Evolutionary conservation across 495 filamentous ascomycete species (phyloP).

Genomic region (Pseudevernia furfuracea): DNA sequence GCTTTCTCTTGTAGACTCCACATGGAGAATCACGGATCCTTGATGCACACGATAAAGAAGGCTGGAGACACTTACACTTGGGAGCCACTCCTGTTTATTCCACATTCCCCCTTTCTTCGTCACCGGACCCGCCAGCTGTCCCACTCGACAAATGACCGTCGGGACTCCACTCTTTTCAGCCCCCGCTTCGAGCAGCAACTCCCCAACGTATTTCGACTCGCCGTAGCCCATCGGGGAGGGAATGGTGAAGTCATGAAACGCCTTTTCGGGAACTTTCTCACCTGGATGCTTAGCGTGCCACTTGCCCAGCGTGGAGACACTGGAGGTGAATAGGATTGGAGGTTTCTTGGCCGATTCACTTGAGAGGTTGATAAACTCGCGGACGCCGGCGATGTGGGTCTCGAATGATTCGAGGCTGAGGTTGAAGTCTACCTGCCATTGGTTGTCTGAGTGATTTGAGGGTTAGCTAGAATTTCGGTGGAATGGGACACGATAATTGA

Average conservation of each 20-base stretch:
- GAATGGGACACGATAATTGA: neutral
- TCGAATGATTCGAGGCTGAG: slow-evolving; percentile 31
- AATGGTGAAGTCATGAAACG: slow-evolving; percentile 15
- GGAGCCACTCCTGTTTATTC: slow-evolving; percentile 52
- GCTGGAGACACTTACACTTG: slow-evolving; percentile 24
- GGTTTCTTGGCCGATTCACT: slow-evolving; percentile 34
- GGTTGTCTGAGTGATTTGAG: slow-evolving; percentile 22
- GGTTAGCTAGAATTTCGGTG: neutral
- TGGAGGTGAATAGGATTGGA: slow-evolving; percentile 49
- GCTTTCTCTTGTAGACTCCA: neutral
- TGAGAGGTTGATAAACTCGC: slow-evolving; percentile 27
- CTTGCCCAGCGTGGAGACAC: slow-evolving; percentile 32
- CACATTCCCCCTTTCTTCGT: slow-evolving; percentile 34
- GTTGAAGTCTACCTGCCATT: slow-evolving; percentile 38
- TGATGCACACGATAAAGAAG: neutral
- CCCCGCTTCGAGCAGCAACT: slow-evolving; percentile 38
- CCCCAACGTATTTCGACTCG: slow-evolving; percentile 22
- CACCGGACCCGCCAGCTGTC: slow-evolving; percentile 49
- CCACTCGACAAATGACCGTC: slow-evolving; percentile 45
- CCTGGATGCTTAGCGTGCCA: slow-evolving; percentile 8
- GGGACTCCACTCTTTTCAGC: slow-evolving; percentile 33
- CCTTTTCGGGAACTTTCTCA: slow-evolving; percentile 20
- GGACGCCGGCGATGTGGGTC: slow-evolving; percentile 19
- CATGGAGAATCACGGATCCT: neutral
- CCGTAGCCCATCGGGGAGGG: slow-evolving; percentile 21